A percentile compares a stretch with the other conserved stretches of the same genome.
These are phyloP conservation scores for Coniochaeta prunicola DNA, from an alignment of 2,329 filamentous ascomycete genomes.

Conservation along the genomic window DNA sequence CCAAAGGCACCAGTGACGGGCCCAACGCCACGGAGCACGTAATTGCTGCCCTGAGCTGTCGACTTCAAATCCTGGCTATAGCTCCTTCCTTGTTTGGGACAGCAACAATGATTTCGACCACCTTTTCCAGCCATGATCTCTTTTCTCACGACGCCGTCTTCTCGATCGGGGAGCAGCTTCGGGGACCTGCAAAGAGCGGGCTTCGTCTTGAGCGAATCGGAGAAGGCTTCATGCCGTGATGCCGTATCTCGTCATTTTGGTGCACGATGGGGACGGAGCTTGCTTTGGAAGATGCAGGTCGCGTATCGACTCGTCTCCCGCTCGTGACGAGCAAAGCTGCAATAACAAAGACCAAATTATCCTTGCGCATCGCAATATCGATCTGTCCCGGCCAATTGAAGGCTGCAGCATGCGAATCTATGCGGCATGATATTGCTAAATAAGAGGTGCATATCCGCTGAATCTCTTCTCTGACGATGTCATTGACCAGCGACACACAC, in stretches of 20 bases:
- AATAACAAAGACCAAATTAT: background rate
- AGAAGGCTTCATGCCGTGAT: background rate
- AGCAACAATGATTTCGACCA: background rate
- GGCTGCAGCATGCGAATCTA: background rate
- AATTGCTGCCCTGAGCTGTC: background rate
- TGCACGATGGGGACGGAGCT: background rate
- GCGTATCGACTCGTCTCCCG: background rate
- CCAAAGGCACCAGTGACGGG: background rate
- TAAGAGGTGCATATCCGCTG: background rate
- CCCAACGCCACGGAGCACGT: background rate
- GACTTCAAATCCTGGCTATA: background rate
- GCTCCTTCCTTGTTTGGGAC: background rate
- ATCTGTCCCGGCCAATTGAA: background rate
- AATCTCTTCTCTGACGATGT: background rate
- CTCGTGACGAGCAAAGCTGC: background rate
- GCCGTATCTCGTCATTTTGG: background rate
- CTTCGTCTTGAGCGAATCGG: background rate
- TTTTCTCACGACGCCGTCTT: background rate
- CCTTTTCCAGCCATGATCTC: background rate
- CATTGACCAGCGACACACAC: background rate
- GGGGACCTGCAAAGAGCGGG: background rate
- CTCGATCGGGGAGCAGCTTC: background rate
- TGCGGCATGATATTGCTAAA: background rate
- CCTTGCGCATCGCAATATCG: background rate
- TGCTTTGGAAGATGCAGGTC: background rate